A percentile compares a stretch with the other conserved stretches of the same genome.
These are phyloP conservation scores for Dianthus caryophyllus DNA, from an alignment of 148 eudicot genomes.

Conservation along the genomic window DNA sequence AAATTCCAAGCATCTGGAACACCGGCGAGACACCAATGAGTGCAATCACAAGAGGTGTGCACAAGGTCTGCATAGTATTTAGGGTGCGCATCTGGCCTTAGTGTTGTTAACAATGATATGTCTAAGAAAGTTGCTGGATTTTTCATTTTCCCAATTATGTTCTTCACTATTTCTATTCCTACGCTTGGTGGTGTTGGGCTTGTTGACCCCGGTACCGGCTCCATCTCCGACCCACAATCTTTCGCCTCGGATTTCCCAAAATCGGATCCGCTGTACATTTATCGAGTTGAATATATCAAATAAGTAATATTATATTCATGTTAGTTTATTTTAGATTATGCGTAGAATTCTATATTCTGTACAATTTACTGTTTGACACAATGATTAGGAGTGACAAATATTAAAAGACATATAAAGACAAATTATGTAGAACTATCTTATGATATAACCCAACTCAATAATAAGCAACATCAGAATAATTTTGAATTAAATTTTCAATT, in stretches of 20 bases:
- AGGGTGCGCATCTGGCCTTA: slow-evolving; percentile 43
- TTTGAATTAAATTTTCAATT: too few relatives aligned
- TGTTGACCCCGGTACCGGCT: slow-evolving; percentile 9
- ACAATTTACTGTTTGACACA: too few relatives aligned
- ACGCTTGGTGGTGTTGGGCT: slow-evolving; percentile 25
- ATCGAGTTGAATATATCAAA: neutral
- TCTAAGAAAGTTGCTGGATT: slow-evolving; percentile 29
- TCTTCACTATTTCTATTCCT: slow-evolving; percentile 27
- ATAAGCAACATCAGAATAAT: too few relatives aligned
- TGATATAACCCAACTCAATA: too few relatives aligned
- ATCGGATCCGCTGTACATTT: slow-evolving; percentile 16
- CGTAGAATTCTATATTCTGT: too few relatives aligned
- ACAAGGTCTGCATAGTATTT: slow-evolving; percentile 4
- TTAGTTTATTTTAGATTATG: too few relatives aligned
- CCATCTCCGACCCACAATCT: slow-evolving; percentile 15
- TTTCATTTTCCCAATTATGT: slow-evolving; percentile 27
- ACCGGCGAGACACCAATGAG: slow-evolving; percentile 41
- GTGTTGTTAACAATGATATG: slow-evolving; percentile 23
- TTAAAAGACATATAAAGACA: too few relatives aligned
- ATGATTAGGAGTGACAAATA: too few relatives aligned
- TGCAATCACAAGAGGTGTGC: slow-evolving; percentile 27
- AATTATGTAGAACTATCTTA: too few relatives aligned
- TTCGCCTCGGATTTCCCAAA: slow-evolving; percentile 24
- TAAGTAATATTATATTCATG: too few relatives aligned
- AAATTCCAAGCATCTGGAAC: slow-evolving; percentile 39